These are phyloP conservation scores for Penstemon eatonii DNA, from an alignment of 257 asterid genomes.

Conservation along the genomic window DNA sequence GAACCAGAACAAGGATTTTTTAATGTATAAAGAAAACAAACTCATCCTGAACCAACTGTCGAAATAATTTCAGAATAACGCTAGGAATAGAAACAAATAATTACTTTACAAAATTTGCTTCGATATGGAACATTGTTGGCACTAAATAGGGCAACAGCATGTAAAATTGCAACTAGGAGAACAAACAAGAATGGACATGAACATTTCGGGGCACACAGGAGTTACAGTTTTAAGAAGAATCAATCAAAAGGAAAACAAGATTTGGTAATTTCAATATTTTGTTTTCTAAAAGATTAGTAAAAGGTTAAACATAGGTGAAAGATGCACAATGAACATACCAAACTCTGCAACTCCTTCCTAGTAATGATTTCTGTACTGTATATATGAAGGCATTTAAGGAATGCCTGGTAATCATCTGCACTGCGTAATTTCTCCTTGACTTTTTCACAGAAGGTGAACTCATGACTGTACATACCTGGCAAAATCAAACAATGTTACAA, in stretches of 20 bases:
- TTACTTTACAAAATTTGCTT: background rate
- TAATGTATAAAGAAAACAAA: background rate
- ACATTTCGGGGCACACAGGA: constrained; percentile 12
- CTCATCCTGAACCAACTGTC: background rate
- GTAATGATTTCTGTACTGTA: constrained; percentile 93
- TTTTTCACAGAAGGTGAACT: constrained; percentile 84
- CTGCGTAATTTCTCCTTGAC: constrained; percentile 83
- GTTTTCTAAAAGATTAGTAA: constrained; percentile 12
- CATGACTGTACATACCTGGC: constrained; percentile 71
- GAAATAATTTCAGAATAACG: constrained; percentile 7
- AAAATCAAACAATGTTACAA: constrained; percentile 33
- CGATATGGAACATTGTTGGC: background rate
- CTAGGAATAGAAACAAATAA: constrained; percentile 10
- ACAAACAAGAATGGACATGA: constrained; percentile 6
- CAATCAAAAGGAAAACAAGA: constrained; percentile 9
- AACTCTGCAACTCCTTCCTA: constrained; percentile 73
- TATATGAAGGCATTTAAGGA: constrained; percentile 92
- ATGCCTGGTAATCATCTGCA: constrained; percentile 92
- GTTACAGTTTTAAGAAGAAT: constrained; percentile 9
- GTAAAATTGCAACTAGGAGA: constrained; percentile 21
- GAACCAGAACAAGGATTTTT: constrained; percentile 13
- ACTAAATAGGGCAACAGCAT: constrained; percentile 16
- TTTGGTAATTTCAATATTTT: background rate
- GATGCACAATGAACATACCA: constrained; percentile 55
- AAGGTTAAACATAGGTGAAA: constrained; percentile 14